These are phyloP conservation scores for Gremmenia infestans DNA, from an alignment of 2,329 filamentous ascomycete species.

Conservation along the genomic window DNA sequence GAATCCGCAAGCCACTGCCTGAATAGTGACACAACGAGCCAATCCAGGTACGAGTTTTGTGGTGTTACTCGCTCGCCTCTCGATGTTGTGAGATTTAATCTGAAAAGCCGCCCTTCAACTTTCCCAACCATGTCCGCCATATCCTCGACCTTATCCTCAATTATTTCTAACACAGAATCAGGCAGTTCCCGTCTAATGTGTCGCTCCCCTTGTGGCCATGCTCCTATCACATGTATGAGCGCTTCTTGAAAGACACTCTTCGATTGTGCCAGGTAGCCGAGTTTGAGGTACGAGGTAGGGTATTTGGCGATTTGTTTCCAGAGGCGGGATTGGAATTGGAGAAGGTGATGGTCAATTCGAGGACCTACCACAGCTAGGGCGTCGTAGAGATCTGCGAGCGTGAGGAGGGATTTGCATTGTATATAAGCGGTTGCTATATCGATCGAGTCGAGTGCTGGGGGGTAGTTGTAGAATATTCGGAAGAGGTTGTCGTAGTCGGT, in stretches of 20 bases:
- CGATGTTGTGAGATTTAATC: constrained; percentile 68
- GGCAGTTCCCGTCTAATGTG: constrained; percentile 70
- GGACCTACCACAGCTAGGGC: constrained; percentile 82
- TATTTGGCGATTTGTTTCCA: constrained; percentile 98
- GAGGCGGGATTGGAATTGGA: constrained; percentile 84
- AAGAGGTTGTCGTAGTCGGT: constrained; percentile 96
- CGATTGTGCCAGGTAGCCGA: constrained; percentile 80
- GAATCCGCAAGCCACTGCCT: constrained; percentile 91
- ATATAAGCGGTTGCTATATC: constrained; percentile 92
- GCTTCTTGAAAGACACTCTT: constrained; percentile 83
- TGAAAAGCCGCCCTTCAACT: constrained; percentile 76
- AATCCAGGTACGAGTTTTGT: constrained; percentile 76
- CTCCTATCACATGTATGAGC: constrained; percentile 87
- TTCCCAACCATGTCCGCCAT: constrained; percentile 76
- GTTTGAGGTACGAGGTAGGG: constrained; percentile 83
- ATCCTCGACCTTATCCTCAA: constrained; percentile 93
- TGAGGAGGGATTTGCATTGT: constrained; percentile 85
- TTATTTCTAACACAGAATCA: constrained; percentile 74
- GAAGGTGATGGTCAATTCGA: constrained; percentile 85
- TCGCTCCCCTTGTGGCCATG: constrained; percentile 79
- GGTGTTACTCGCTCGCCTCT: constrained; percentile 80
- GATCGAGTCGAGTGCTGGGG: constrained; percentile 73
- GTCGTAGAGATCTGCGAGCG: constrained; percentile 91
- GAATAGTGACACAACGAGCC: constrained; percentile 83
- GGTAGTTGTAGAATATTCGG: constrained; percentile 91